Conservation (phyloP, 768 basidiomycete genomes). For the Tulasnella sp. region DNA sequence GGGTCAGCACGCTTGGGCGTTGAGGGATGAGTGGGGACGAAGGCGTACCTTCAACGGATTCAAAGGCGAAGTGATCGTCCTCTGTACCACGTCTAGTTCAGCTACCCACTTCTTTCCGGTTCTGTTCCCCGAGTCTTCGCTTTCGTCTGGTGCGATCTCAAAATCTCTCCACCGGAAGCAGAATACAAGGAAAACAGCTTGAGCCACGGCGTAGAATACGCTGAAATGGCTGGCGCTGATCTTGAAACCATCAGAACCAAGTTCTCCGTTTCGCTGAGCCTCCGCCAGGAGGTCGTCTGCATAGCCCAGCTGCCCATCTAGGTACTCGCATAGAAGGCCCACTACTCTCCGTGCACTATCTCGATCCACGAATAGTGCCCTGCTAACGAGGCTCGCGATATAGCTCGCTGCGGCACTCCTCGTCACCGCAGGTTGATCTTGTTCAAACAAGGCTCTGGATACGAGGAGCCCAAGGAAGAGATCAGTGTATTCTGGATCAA, state of each 20-base stretch:
- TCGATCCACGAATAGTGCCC: slow-evolving; percentile 79
- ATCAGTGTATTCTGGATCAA: slow-evolving; percentile 83
- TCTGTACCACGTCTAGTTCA: slow-evolving; percentile 70
- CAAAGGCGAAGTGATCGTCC: slow-evolving; percentile 71
- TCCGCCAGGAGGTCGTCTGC: slow-evolving; percentile 37
- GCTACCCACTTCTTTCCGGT: slow-evolving; percentile 72
- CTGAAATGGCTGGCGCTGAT: slow-evolving; percentile 44
- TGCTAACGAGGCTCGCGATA: slow-evolving; percentile 85
- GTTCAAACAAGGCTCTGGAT: slow-evolving; percentile 72
- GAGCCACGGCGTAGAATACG: slow-evolving; percentile 88
- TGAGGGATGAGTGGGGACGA: slow-evolving; percentile 11
- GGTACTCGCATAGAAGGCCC: slow-evolving; percentile 78
- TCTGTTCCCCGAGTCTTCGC: slow-evolving; percentile 39
- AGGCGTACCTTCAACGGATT: slow-evolving; percentile 82
- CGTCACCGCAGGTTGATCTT: slow-evolving; percentile 61
- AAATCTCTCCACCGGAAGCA: slow-evolving; percentile 97
- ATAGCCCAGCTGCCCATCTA: slow-evolving; percentile 67
- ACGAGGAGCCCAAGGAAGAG: slow-evolving; percentile 94
- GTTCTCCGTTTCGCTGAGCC: slow-evolving; percentile 30
- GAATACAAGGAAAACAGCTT: slow-evolving; percentile 93
- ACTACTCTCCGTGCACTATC: slow-evolving; percentile 70
- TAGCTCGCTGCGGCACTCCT: slow-evolving; percentile 92
- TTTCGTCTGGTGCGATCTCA: slow-evolving; percentile 48
- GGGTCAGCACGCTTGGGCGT: background rate
- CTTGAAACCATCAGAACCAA: background rate